phyloP scores from a whole-genome alignment of 192 early-diverging fungal genomes.

The Coemansia sp. region DNA sequence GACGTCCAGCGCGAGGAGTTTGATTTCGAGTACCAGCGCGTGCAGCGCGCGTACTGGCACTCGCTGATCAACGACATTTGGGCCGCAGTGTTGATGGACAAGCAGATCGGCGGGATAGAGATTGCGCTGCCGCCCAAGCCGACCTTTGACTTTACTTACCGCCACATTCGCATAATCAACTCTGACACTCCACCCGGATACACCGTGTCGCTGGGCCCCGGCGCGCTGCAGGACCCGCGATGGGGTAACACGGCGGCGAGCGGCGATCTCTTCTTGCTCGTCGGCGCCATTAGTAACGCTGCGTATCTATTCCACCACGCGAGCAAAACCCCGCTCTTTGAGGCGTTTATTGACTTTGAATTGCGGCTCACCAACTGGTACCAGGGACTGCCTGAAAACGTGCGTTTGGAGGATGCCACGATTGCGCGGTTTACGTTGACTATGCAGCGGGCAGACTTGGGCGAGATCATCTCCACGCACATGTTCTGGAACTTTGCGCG shows the following conservation, averaged over 20 bases:
- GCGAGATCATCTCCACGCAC: slow-evolving; percentile 47
- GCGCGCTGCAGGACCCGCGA: slow-evolving; percentile 27
- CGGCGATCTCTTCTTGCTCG: slow-evolving; percentile 45
- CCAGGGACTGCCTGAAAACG: slow-evolving; percentile 31
- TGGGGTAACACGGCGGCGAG: slow-evolving; percentile 42
- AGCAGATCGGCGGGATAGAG: slow-evolving; percentile 43
- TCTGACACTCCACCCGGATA: slow-evolving; percentile 31
- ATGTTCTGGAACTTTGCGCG: slow-evolving; percentile 53
- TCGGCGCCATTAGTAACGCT: slow-evolving; percentile 41
- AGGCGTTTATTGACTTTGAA: slow-evolving; percentile 47
- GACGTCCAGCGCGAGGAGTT: slow-evolving; percentile 37
- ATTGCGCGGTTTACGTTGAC: slow-evolving; percentile 43
- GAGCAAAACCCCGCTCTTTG: slow-evolving; percentile 23
- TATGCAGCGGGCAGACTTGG: slow-evolving; percentile 37
- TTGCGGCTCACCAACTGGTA: slow-evolving; percentile 52
- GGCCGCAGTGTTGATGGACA: slow-evolving; percentile 51
- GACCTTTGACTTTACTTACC: slow-evolving; percentile 45
- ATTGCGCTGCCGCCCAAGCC: slow-evolving; percentile 37
- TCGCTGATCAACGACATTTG: slow-evolving; percentile 52
- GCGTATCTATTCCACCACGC: slow-evolving; percentile 44
- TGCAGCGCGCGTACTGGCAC: slow-evolving; percentile 54
- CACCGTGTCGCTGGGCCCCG: slow-evolving; percentile 21
- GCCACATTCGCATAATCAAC: slow-evolving; percentile 18
- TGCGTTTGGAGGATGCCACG: slow-evolving; percentile 40
- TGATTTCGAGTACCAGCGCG: slow-evolving; percentile 52